phyloP scores from a whole-genome alignment of 176 grass and related monocot genomes.

The Thalia dealbata region DNA sequence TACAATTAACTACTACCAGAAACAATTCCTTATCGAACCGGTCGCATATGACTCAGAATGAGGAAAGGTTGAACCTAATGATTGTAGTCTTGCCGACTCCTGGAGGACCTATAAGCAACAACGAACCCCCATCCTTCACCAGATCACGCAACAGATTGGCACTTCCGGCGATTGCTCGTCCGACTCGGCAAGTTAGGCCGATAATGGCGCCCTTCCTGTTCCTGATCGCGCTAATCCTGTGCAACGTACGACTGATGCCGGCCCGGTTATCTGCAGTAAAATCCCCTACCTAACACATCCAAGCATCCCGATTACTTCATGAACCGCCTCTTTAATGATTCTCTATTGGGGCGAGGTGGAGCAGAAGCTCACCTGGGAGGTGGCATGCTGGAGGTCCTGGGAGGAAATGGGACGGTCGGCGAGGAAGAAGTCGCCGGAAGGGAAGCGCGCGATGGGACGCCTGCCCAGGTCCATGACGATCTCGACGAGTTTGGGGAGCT shows the following conservation, averaged over 20 bases:
- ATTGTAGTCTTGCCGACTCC: constrained; percentile 81
- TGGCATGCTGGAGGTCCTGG: constrained; percentile 54
- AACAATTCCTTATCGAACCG: not conserved
- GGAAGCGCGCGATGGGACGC: constrained; percentile 56
- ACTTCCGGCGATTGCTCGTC: constrained; percentile 64
- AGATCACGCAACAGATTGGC: constrained; percentile 80
- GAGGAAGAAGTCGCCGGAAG: constrained; percentile 68
- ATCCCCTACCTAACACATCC: constrained; percentile 49
- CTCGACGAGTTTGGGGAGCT: constrained; percentile 65
- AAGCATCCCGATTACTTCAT: not conserved
- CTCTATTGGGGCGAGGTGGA: not conserved
- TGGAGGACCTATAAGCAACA: constrained; percentile 77
- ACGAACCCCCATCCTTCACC: constrained; percentile 61
- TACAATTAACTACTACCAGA: not conserved
- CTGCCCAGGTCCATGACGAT: constrained; percentile 86
- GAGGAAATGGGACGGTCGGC: constrained; percentile 42
- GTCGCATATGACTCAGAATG: not conserved
- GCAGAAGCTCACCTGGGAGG: constrained; percentile 35
- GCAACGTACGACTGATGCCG: constrained; percentile 67
- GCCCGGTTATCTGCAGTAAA: constrained; percentile 75
- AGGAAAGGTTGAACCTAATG: constrained; percentile 42
- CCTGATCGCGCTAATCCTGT: constrained; percentile 68
- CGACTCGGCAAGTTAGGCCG: constrained; percentile 77
- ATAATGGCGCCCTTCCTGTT: constrained; percentile 64
- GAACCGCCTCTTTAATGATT: not conserved